Evolutionary conservation across 306 rosid species (phyloP).

Genomic region (Trifolium pratense): DNA sequence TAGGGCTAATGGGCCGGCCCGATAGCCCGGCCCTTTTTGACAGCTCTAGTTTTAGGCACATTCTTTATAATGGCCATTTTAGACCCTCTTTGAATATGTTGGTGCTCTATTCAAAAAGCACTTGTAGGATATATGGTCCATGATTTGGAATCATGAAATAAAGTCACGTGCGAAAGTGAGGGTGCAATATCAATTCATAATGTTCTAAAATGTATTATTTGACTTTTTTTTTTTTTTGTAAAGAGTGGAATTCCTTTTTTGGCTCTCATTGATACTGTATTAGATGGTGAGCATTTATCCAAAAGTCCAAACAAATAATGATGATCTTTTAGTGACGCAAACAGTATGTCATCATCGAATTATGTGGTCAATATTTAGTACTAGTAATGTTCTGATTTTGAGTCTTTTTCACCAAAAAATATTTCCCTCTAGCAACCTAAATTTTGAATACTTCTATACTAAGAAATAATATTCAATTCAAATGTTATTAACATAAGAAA

Average conservation of each 20-base stretch:
- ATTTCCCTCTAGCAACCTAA: neutral
- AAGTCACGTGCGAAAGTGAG: conserved; percentile 32
- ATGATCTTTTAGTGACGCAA: neutral
- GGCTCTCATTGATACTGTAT: conserved; percentile 17
- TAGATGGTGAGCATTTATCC: neutral
- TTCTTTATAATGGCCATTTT: conserved; percentile 38
- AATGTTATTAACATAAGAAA: no score
- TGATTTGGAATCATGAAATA: conserved; percentile 48
- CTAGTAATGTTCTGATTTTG: neutral
- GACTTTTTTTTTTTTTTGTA: conserved; percentile 34
- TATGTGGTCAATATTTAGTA: neutral
- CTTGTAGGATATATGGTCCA: conserved; percentile 46
- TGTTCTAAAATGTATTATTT: neutral
- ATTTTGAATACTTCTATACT: neutral
- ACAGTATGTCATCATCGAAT: neutral
- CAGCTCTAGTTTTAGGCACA: no score
- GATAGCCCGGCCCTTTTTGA: no score
- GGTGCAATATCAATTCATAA: conserved; percentile 22
- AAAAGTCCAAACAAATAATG: neutral
- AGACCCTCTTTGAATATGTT: conserved; percentile 34
- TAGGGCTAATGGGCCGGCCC: no score
- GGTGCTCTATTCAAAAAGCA: conserved; percentile 54
- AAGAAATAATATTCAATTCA: neutral
- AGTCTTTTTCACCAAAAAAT: neutral
- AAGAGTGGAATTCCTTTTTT: conserved; percentile 43